Conservation (phyloP, 1,284 basidiomycete genomes). For the Rhodotorula sp. region DNA sequence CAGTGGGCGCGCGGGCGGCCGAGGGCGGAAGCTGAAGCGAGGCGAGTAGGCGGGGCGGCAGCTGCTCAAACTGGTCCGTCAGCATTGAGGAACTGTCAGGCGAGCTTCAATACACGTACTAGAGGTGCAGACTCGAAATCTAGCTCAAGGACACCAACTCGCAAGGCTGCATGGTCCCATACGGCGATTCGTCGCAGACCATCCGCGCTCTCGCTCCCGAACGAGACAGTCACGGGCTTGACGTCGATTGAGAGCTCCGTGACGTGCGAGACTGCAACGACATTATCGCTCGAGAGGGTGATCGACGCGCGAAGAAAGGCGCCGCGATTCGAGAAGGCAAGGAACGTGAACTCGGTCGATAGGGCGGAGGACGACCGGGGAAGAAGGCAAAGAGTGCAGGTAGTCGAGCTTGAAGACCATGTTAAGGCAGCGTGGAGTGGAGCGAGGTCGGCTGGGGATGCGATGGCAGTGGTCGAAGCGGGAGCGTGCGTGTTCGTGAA, state of each 20-base stretch:
- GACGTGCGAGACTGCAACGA: background rate
- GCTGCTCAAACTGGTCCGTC: background rate
- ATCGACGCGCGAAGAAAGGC: background rate
- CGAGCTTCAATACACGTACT: background rate
- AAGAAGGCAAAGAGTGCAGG: background rate
- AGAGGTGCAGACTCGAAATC: background rate
- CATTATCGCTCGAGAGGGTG: too few relatives aligned
- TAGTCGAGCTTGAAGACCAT: background rate
- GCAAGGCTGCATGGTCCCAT: constrained; percentile 17
- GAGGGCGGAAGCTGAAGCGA: background rate
- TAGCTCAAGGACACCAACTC: background rate
- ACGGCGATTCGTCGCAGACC: background rate
- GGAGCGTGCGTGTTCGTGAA: background rate
- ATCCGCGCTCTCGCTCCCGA: background rate
- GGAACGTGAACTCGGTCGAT: background rate
- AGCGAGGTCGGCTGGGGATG: too few relatives aligned
- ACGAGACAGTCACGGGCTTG: background rate
- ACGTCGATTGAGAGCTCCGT: background rate
- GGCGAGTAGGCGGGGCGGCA: background rate
- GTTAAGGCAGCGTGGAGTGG: background rate
- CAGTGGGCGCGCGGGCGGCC: background rate
- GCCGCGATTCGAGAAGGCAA: constrained; percentile 21
- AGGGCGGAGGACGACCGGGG: background rate
- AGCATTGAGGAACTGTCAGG: background rate
- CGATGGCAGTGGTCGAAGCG: background rate